These are phyloP conservation scores for Pestalotiopsis sp. DNA, from an alignment of 2,329 filamentous ascomycete species.

Conservation along the genomic window DNA sequence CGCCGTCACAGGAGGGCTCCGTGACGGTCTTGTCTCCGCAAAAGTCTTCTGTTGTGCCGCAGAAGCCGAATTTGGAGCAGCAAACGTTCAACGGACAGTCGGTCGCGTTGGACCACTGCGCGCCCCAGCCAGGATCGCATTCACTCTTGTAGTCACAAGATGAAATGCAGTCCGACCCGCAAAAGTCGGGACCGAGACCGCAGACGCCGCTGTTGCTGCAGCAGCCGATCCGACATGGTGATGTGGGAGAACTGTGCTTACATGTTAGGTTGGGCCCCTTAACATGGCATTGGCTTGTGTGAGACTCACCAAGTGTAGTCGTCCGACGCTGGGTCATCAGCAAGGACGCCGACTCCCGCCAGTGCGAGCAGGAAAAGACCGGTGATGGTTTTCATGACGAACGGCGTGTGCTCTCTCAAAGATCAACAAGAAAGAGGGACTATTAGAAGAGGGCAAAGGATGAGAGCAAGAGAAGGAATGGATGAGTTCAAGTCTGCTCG, in stretches of 20 bases:
- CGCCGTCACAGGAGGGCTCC: background rate
- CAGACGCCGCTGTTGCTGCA: background rate
- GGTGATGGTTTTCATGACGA: background rate
- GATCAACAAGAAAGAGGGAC: background rate
- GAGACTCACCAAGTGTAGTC: background rate
- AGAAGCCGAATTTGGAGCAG: constrained; percentile 30
- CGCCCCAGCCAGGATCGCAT: background rate
- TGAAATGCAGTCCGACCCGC: background rate
- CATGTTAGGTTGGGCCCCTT: background rate
- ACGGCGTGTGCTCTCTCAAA: background rate
- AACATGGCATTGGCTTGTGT: background rate
- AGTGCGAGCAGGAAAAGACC: background rate
- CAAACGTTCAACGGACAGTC: constrained; percentile 21
- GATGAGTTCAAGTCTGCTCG: background rate
- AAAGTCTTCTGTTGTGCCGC: constrained; percentile 20
- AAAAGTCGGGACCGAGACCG: background rate
- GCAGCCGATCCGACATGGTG: background rate
- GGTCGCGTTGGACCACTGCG: background rate
- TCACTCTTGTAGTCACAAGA: background rate
- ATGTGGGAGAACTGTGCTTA: background rate
- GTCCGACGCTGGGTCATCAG: background rate
- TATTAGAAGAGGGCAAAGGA: background rate
- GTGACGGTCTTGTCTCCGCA: constrained; percentile 12
- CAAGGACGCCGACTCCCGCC: background rate
- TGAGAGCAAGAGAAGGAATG: background rate